phyloP scores from a whole-genome alignment of 2,329 filamentous ascomycete species.

The Monilinia fructicola region DNA sequence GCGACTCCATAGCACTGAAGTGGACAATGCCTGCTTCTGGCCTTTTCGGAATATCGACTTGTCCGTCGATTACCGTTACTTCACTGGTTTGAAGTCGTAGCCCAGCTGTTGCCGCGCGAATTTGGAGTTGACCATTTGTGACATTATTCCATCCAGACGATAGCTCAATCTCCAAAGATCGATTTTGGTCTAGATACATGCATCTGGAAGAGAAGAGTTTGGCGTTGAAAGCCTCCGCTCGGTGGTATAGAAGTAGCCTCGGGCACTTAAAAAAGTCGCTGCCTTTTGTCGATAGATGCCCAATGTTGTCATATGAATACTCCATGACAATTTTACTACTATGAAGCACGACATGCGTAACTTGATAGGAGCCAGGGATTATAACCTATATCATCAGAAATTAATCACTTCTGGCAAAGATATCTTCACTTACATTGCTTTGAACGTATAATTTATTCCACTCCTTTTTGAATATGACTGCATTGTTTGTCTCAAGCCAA shows the following conservation, averaged over 20 bases:
- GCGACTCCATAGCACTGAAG: slow-evolving; percentile 49
- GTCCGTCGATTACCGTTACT: slow-evolving; percentile 49
- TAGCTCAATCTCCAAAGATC: slow-evolving; percentile 72
- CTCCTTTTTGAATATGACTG: slow-evolving; percentile 49
- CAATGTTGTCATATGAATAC: slow-evolving; percentile 58
- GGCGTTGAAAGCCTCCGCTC: slow-evolving; percentile 65
- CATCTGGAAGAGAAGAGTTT: slow-evolving; percentile 64
- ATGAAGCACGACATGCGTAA: slow-evolving; percentile 68
- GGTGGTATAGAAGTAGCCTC: slow-evolving; percentile 72
- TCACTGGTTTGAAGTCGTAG: slow-evolving; percentile 63
- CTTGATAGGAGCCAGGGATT: slow-evolving; percentile 70
- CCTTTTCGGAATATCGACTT: slow-evolving; percentile 48
- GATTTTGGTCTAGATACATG: slow-evolving; percentile 77
- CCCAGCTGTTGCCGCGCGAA: slow-evolving; percentile 65
- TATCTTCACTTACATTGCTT: slow-evolving; percentile 45
- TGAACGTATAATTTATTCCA: slow-evolving; percentile 46
- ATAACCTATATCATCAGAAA: slow-evolving; percentile 51
- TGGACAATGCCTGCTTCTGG: slow-evolving; percentile 55
- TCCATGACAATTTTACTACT: slow-evolving; percentile 63
- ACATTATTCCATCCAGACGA: slow-evolving; percentile 73
- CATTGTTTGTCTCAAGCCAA: slow-evolving; percentile 52
- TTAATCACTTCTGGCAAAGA: not conserved
- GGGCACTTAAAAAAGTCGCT: slow-evolving; percentile 56
- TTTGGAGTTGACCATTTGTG: slow-evolving; percentile 56
- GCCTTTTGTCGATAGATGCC: slow-evolving; percentile 25